These are phyloP conservation scores for Extremus antarcticus DNA, from an alignment of 495 filamentous ascomycete genomes.

Conservation along the genomic window DNA sequence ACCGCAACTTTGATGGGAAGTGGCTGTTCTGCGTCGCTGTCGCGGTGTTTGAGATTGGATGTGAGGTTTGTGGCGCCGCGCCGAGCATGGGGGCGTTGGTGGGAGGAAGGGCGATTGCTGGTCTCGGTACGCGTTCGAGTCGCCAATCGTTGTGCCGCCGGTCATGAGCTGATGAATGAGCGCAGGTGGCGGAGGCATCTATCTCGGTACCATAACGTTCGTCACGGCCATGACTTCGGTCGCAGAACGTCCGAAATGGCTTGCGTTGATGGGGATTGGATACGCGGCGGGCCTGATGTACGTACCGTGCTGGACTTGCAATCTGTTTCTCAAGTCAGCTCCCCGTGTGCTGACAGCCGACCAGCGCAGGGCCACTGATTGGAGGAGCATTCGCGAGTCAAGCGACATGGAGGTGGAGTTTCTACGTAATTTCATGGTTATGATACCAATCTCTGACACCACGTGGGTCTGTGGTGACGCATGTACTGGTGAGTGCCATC, in stretches of 20 bases:
- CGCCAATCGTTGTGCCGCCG: too few relatives aligned
- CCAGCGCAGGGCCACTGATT: slow-evolving; percentile 8
- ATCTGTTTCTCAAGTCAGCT: too few relatives aligned
- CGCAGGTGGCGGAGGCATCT: neutral
- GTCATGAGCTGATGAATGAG: too few relatives aligned
- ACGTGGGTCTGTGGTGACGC: too few relatives aligned
- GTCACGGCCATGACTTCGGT: neutral
- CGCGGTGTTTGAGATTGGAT: slow-evolving; percentile 27
- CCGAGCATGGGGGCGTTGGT: slow-evolving; percentile 26
- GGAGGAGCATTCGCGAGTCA: slow-evolving; percentile 18
- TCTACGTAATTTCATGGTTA: slow-evolving; percentile 22
- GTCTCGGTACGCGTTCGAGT: too few relatives aligned
- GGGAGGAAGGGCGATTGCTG: slow-evolving; percentile 29
- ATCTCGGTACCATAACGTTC: neutral
- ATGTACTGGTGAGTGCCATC: too few relatives aligned
- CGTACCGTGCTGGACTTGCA: too few relatives aligned
- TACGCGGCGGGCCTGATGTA: neutral
- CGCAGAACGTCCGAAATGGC: neutral
- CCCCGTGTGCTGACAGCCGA: neutral
- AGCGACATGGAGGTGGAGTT: slow-evolving; percentile 21
- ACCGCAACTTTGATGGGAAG: slow-evolving; percentile 25
- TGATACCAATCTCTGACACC: too few relatives aligned
- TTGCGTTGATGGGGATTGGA: neutral
- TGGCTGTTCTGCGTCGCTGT: slow-evolving; percentile 24
- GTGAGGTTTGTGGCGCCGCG: slow-evolving; percentile 29